These are phyloP conservation scores for Acanthamoeba sp. DNA, from an alignment of 208 protist genomes.

Conservation along the genomic window DNA sequence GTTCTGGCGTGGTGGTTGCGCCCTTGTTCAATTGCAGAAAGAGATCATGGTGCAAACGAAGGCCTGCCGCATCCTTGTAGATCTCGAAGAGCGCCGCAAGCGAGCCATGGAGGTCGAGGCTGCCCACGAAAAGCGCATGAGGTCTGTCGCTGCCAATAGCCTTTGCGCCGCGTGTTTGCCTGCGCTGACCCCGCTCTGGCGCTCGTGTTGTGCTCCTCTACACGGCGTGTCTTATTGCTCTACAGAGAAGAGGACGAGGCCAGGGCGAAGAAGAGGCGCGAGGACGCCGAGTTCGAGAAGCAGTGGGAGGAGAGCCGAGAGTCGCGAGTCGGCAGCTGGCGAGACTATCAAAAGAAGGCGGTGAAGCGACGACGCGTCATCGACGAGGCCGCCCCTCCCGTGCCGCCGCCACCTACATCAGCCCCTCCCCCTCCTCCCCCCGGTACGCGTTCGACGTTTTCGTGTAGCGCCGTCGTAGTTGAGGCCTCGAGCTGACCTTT, in stretches of 20 bases:
- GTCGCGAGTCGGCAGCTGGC: conserved; percentile 8
- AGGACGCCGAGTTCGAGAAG: conserved; percentile 53
- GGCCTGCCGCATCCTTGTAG: not conserved
- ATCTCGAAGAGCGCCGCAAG: not conserved
- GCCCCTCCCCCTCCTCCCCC: not conserved
- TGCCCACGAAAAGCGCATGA: not conserved
- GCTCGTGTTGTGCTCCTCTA: not conserved
- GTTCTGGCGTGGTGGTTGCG: too few relatives aligned
- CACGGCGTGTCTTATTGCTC: not conserved
- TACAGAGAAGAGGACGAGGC: conserved; percentile 26
- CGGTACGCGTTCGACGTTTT: not conserved
- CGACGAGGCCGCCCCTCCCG: not conserved
- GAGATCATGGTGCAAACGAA: not conserved
- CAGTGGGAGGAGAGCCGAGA: conserved; percentile 38
- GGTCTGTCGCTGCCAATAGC: too few relatives aligned
- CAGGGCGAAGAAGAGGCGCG: not conserved
- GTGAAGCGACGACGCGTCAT: not conserved
- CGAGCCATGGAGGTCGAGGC: not conserved
- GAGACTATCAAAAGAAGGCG: conserved; percentile 4
- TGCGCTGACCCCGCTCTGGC: not conserved
- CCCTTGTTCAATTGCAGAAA: too few relatives aligned
- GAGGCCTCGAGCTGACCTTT: too few relatives aligned
- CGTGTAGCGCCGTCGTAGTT: too few relatives aligned
- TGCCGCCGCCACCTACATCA: not conserved
- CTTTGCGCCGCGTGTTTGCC: too few relatives aligned